A percentile compares a stretch with the other conserved stretches of the same genome.
Evolutionary conservation across 1,139 yeast species (phyloP).

Genomic region (Spathaspora sp.): DNA sequence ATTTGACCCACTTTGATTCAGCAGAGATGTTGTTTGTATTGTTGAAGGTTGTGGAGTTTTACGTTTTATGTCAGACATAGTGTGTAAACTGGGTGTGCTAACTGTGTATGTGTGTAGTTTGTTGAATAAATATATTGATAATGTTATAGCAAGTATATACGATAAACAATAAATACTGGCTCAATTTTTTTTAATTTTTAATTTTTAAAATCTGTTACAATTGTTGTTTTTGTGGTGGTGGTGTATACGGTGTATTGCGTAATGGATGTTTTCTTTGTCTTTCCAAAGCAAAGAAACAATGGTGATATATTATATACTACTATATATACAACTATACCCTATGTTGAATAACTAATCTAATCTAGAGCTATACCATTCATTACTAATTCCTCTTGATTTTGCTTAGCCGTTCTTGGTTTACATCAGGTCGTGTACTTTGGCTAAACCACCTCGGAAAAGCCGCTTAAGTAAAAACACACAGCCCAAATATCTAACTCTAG

Average conservation of each 20-base stretch:
- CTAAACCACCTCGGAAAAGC: not conserved
- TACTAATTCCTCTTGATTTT: not conserved
- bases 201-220: not conserved
- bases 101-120: no score
- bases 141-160: no score
- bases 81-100: no score
- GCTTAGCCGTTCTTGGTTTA: no score
- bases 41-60: slow-evolving; percentile 8
- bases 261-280: not conserved
- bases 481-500: no score
- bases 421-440: not conserved
- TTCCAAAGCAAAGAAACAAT: not conserved
- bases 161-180: no score
- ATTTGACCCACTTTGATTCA: slow-evolving; percentile 52
- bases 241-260: not conserved
- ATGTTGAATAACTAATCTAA: no score
- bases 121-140: no score
- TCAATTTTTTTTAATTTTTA: not conserved
- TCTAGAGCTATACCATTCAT: no score
- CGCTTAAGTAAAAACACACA: not conserved
- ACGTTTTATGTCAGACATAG: slow-evolving; percentile 4
- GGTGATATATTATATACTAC: no score
- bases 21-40: slow-evolving; percentile 19
- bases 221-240: not conserved
- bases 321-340: no score